Evolutionary conservation across 2,329 filamentous ascomycete species (phyloP), one percentile per base, ranked within the genome.

Genomic region (Alternaria arborescens): DNA sequence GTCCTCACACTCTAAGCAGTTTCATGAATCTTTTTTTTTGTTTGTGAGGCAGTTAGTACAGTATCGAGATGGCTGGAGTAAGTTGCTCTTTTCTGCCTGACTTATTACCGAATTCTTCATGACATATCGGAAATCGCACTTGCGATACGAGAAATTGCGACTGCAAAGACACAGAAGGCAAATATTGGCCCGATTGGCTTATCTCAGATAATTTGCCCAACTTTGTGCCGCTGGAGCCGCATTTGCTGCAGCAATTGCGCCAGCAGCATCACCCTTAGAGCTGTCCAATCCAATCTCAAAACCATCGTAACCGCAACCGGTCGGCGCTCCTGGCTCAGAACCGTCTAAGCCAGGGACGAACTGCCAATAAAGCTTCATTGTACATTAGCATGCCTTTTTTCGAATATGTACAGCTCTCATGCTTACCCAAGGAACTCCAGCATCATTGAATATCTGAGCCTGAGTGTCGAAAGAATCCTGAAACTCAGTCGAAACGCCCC

Each of bases 241-340:
- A 12, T 22, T 54, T 14, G 52, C 40, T 38, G 52, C 52, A 46
- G 12, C 28, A 26, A 54, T 54, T 12, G 28, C 52, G 28, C 52
- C 20, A 32, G 52, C 40, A n/a, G 44, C 40, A 54, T 54, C 41
- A 11, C 52, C 52, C 52, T 54, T 54, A 3, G 52, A 20, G 41
- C 52, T 54, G 26, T 34, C 11, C 41, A 54, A 24, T 1, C 52
- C 52, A 28, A 54, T 44, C 20, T 54, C 52, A 6, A 54, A 54
- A 18, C 40, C 32, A 28, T 54, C 52, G 18, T 54, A 54, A 3
- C 52, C 52, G n/a, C 52, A 54, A 8, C 38, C 36, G 4, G 20
- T 34, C 1, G 52, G 52, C 20, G 52, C 52, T 26, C 52, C 52
- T 8, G 41, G 14, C 26, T 54, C 38, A 8, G 40, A 44, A 8